Base-by-base conservation (phyloP, 2,329 filamentous ascomycete genomes). In the Verticillium nubilum region DNA sequence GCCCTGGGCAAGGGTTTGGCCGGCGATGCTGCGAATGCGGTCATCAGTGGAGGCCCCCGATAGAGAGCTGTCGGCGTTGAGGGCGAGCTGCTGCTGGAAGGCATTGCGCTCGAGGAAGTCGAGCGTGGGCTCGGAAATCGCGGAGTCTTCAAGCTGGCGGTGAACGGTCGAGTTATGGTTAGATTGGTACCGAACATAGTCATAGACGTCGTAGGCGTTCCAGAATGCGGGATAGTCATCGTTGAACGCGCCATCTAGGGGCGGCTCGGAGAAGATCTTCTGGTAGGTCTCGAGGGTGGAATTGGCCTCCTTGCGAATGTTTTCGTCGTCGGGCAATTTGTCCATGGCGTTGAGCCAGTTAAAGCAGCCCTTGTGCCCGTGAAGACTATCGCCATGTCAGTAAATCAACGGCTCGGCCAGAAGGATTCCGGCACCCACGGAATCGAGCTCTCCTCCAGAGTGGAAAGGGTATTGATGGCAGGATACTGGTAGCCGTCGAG, bases 401-500 rank as follows among this genome's bases (percentile, higher is more conserved):
- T 19, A 26, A 17, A 29, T 5, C 5, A 28, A 27, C 4, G 19
- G 23, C 19, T 5, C 12, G 15, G n/a, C 12, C 10, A 4, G 13
- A 15, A 52, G 9, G 4, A 33, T 15, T 5, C 3, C 0, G 26
- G 50, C 12, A 69, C 78, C 64, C 70, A 83, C 82, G 72, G 76
- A 37, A 79, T 71, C 13, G 76, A 80, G 19, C 74, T 72, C 12
- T 71, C 74, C 59, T 85, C 80, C 5, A 72, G 64, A 0, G 62
- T 71, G 1, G 79, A 75, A 7, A 86, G 70, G 0, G 83, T 81
- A 52, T 80, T 76, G 37, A 96, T 76, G 1, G 84, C 84, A 19
- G 94, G 88, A 64, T 96, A 86, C 70, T 96, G 92, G 69, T 93
- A 96, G 10, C 92, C 92, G 58, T 83, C 76, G 67, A 96, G 73